Base-by-base conservation (phyloP, 192 early-diverging fungal genomes). In the Umbelopsis ramanniana region DNA sequence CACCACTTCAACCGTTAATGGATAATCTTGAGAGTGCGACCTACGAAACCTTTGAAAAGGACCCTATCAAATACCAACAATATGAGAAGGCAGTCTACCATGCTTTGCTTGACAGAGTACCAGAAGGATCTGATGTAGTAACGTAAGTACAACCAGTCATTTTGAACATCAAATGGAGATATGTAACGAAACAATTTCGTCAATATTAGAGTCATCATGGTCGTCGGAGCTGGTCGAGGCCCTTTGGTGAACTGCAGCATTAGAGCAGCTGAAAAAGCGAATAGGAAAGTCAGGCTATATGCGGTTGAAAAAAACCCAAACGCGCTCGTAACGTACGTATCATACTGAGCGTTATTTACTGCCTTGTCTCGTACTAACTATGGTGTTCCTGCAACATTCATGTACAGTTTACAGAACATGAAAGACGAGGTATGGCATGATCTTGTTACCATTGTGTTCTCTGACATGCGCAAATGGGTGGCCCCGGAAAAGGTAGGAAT, bases 271-370 rank as follows among this genome's bases (percentile, higher is more conserved):
- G 52, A 57, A n/a, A 23, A 23, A 24, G 70, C 29, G 23, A 23
- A 47, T 26, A 26, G 57, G 46, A 54, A 68, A 14, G 17, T 98
- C 24, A 76, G 79, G 6, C 78, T 99, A 12, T 90, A 93, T 76
- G 97, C 97, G 0, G 71, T 99, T 8, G 98, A 99, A 76, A 99
- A 98, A 81, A 99, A 99, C 74, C 92, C 95, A 0, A 97, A 97
- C 74, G 98, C 96, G 3, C 87, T 96, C 77, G 91, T 96, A 9
- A 93, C 88, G 85, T 86, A 83, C 80, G 85, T 81, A 9, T 50
- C 45, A 1, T 29, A 1, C 29, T 29, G 1, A 29, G 29, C 29
- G 29, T 2, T 29, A 29, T 1, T 29, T 29, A 29, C 1, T 29
- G 1, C 3, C 29, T 29, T 29, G 3, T 29, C 29, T 29, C 3